A percentile compares a stretch with the other conserved stretches of the same genome.
Evolutionary conservation across 495 filamentous ascomycete species (phyloP).

Genomic region (Penicillium pancosmium): DNA sequence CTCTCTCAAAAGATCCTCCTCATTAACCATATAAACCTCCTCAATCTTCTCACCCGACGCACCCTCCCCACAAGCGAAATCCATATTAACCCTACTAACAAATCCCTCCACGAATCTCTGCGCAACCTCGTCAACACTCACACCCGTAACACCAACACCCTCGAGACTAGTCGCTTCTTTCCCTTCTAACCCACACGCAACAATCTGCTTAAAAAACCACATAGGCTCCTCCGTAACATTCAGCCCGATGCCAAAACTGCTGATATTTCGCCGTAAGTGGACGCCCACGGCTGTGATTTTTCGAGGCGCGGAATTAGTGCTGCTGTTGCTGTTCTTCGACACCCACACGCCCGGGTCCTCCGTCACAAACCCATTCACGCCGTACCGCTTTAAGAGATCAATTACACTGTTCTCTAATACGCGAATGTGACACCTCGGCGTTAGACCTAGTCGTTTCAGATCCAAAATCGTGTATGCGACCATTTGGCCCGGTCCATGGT

Average conservation of each 20-base stretch:
- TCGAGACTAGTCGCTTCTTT: constrained; percentile 73
- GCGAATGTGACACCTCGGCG: constrained; percentile 68
- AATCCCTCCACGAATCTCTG: constrained; percentile 42
- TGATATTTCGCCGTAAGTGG: constrained; percentile 80
- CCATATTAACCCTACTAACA: constrained; percentile 41
- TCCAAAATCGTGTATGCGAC: constrained; percentile 89
- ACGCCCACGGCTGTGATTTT: constrained; percentile 93
- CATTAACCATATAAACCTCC: constrained; percentile 40
- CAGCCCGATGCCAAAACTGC: constrained; percentile 82
- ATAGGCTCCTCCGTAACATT: constrained; percentile 71
- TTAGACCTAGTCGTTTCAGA: constrained; percentile 57
- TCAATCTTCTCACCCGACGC: constrained; percentile 42
- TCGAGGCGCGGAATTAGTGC: constrained; percentile 27
- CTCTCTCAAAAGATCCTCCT: constrained; percentile 35
- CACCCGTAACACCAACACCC: constrained; percentile 36
- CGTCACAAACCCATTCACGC: constrained; percentile 61
- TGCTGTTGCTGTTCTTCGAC: constrained; percentile 2
- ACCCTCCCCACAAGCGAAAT: constrained; percentile 40
- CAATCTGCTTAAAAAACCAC: constrained; percentile 76
- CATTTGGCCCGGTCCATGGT: constrained; percentile 92
- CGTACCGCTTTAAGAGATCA: constrained; percentile 54
- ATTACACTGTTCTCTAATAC: constrained; percentile 78
- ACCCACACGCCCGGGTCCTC: constrained; percentile 90
- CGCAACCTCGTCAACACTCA: constrained; percentile 37
- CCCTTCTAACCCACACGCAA: constrained; percentile 83